A percentile compares a stretch with the other conserved stretches of the same genome.
These are phyloP conservation scores for Houttuynia cordata DNA, from an alignment of 164 flowering plant species.

Conservation along the genomic window DNA sequence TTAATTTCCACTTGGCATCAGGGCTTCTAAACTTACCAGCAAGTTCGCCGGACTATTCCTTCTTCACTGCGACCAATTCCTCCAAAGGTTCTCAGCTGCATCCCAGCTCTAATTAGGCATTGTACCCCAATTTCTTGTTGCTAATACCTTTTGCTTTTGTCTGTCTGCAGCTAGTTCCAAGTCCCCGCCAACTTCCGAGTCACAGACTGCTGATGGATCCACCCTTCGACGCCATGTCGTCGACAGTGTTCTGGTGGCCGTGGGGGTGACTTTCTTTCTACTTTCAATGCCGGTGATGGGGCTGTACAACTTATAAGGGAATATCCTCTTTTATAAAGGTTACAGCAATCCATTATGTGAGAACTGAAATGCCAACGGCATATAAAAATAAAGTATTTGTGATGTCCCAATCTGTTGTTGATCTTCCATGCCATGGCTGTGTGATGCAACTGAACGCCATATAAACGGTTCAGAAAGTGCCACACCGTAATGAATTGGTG, in stretches of 20 bases:
- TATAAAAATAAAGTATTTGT: too few relatives aligned
- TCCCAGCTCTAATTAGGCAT: neutral
- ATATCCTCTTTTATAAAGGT: too few relatives aligned
- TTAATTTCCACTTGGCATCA: neutral
- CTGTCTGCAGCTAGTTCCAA: neutral
- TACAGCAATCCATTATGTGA: too few relatives aligned
- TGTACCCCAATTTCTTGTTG: neutral
- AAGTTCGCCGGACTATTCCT: neutral
- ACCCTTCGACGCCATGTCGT: neutral
- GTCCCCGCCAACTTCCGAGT: neutral
- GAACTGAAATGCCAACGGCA: too few relatives aligned
- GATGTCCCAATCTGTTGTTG: too few relatives aligned
- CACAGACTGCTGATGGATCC: neutral
- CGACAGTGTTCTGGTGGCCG: neutral
- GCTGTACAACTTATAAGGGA: too few relatives aligned
- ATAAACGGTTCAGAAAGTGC: too few relatives aligned
- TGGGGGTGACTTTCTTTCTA: neutral
- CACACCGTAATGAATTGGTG: too few relatives aligned
- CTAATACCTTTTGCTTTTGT: neutral
- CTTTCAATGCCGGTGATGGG: neutral
- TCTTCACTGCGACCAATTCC: neutral
- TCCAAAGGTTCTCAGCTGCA: neutral
- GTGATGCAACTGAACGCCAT: too few relatives aligned
- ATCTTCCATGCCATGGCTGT: too few relatives aligned
- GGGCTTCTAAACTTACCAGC: slow-evolving; percentile 1